Percentiles rank a stretch among this genome's conserved stretches.
phyloP scores from a whole-genome alignment of 2,329 filamentous ascomycete genomes.

The Epichloe amarillans region DNA sequence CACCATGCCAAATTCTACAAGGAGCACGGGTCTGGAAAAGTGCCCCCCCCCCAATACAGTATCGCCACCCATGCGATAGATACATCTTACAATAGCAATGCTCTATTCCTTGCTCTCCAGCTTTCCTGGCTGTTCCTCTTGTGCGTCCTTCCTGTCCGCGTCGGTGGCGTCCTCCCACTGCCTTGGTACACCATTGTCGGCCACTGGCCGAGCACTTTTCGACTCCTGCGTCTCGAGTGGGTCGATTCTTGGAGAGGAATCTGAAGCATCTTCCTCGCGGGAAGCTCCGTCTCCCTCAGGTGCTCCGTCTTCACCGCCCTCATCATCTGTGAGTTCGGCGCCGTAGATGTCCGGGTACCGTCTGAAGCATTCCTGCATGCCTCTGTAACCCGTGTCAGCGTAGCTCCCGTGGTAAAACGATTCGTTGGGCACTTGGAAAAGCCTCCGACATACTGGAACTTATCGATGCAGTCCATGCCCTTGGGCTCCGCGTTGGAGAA shows the following conservation, averaged over 20 bases:
- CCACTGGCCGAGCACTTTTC: conserved; percentile 1
- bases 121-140: conserved; percentile 9
- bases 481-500: conserved; percentile 89
- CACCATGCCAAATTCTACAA: conserved; percentile 5
- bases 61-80: background rate
- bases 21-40: background rate
- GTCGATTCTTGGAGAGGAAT: background rate
- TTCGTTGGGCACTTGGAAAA: background rate
- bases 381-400: conserved; percentile 38
- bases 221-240: conserved; percentile 8
- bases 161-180: conserved; percentile 18
- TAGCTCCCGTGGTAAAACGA: too few relatives aligned
- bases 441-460: conserved; percentile 65
- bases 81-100: background rate
- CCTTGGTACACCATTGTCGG: conserved; percentile 6
- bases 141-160: conserved; percentile 14
- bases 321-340: conserved; percentile 70
- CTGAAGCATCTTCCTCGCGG: background rate
- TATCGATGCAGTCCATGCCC: conserved; percentile 94
- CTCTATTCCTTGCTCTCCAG: conserved; percentile 6
- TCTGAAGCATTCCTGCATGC: conserved; percentile 96
- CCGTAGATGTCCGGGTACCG: conserved; percentile 88
- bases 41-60: background rate
- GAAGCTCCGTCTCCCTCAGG: conserved; percentile 7
- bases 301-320: conserved; percentile 25